Evolutionary conservation across 768 basidiomycete genomes (phyloP).

Genomic region (Pulveroboletus sp.): DNA sequence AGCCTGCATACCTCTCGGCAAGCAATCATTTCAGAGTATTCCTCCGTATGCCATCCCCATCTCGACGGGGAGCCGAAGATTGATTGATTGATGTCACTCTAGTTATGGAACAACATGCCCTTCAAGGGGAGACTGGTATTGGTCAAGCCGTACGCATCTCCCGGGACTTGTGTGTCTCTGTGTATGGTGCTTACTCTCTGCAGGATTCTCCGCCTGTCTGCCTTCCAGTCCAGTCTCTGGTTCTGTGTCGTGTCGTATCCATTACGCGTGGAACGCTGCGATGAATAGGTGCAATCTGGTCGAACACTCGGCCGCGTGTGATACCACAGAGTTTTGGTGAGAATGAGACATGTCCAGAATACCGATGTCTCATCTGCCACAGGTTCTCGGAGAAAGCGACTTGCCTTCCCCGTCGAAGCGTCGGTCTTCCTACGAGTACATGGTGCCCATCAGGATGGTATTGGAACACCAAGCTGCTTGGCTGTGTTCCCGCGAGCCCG

Average conservation of each 20-base stretch:
- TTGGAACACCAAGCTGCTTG: slow-evolving; percentile 2
- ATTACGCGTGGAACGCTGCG: slow-evolving; percentile 5
- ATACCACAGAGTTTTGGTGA: slow-evolving; percentile 11
- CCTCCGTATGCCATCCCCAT: slow-evolving; percentile 11
- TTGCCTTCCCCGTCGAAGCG: slow-evolving; percentile 9
- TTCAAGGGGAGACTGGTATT: slow-evolving; percentile 9
- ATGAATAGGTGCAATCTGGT: slow-evolving; percentile 2
- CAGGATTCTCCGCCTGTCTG: slow-evolving; percentile 14
- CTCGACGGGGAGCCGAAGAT: neutral
- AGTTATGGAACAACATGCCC: slow-evolving; percentile 12
- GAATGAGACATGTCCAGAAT: neutral
- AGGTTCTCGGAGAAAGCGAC: slow-evolving; percentile 14
- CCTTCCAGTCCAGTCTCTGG: slow-evolving; percentile 3
- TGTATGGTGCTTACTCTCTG: neutral
- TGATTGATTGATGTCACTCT: slow-evolving; percentile 2
- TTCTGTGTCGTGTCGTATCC: slow-evolving; percentile 6
- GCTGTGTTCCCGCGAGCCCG: slow-evolving; percentile 15
- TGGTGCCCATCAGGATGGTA: slow-evolving; percentile 19
- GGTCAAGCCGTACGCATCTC: slow-evolving; percentile 14
- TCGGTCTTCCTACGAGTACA: neutral
- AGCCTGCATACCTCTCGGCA: slow-evolving; percentile 9
- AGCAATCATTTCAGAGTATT: slow-evolving; percentile 2
- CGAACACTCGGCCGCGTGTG: neutral
- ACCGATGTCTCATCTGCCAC: neutral
- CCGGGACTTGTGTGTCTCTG: neutral